Evolutionary conservation across 1,284 basidiomycete genomes (phyloP), one percentile per base, ranked within the genome.

Genomic region (Cryptococcus sp.): DNA sequence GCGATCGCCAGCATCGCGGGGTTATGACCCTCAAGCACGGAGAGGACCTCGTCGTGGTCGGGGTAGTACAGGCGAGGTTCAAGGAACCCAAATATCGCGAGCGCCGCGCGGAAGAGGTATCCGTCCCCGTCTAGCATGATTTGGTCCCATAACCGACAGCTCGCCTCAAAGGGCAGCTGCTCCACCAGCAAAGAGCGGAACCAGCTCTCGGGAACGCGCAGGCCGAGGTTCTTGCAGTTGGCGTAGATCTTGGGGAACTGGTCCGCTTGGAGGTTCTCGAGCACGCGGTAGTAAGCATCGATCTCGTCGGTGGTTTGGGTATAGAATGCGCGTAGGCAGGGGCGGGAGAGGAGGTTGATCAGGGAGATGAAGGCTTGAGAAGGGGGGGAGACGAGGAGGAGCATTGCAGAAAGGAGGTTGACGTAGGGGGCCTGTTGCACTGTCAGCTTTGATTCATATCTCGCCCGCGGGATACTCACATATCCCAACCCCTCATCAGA

Each of bases 231-330:
- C 72, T 94, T 93, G 79, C 94, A 94, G 78, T 95, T 95, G 77
- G 93, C 93, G 75, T 91, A 95, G 65, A 93, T 90, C 80, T 92
- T 95, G 0, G 95, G 95, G 87, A 97, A 94, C 45, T 52, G 57
- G 58, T 75, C 73, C 12, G 72, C 71, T 55, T 77, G 72, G 11
- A 75, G 65, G 51, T 75, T 75, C 52, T 77, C 73, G 45, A 77
- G 70, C 9, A 77, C 71, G 43, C 75, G 70, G 59, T 79, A 79
- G 63, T 73, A 79, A 0, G 77, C 78, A 79, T 87, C 82, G 73
- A 94, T 91, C 75, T 95, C 92, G 57, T 91, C 88, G 67, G 82
- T 83, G 0, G 85, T 78, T 20, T 87, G 86, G 24, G 87, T 87
- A 72, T 87, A 95, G 75, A 96, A 95, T 40, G 88, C 87, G 45